Percentiles rank a stretch among this genome's conserved stretches.
Conservation (phyloP, 2,329 filamentous ascomycete genomes). For the Stachybotrys elegans region DNA sequence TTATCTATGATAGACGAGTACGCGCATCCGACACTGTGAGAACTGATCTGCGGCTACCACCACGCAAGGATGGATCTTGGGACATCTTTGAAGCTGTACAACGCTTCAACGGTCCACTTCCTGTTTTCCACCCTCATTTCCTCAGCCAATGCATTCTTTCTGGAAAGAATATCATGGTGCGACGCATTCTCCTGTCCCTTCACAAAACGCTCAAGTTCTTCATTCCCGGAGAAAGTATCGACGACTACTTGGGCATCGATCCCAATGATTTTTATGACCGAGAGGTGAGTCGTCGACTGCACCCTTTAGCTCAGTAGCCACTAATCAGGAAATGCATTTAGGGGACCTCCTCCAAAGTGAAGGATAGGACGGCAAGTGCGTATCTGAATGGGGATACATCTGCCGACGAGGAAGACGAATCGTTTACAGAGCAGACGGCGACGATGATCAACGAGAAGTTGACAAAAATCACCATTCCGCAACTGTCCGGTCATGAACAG, state of each 20-base stretch:
- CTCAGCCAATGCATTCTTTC: constrained; percentile 79
- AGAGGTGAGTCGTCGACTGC: constrained; percentile 17
- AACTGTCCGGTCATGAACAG: constrained; percentile 80
- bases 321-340: no score
- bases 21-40: constrained; percentile 57
- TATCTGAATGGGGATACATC: constrained; percentile 29
- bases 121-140: constrained; percentile 89
- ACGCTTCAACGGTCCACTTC: constrained; percentile 78
- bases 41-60: constrained; percentile 43
- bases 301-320: no score
- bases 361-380: constrained; percentile 25
- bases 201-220: constrained; percentile 77
- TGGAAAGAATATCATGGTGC: constrained; percentile 69
- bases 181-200: constrained; percentile 66
- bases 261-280: constrained; percentile 52
- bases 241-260: constrained; percentile 67
- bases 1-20: constrained; percentile 75
- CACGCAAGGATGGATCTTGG: constrained; percentile 44
- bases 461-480: constrained; percentile 67
- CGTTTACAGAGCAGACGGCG: constrained; percentile 68
- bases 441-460: constrained; percentile 69
- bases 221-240: constrained; percentile 72
- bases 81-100: constrained; percentile 80
- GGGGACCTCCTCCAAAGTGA: not conserved
- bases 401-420: constrained; percentile 47